Conservation (phyloP, 805 yeast species). For the Yarrowia sp. region DNA sequence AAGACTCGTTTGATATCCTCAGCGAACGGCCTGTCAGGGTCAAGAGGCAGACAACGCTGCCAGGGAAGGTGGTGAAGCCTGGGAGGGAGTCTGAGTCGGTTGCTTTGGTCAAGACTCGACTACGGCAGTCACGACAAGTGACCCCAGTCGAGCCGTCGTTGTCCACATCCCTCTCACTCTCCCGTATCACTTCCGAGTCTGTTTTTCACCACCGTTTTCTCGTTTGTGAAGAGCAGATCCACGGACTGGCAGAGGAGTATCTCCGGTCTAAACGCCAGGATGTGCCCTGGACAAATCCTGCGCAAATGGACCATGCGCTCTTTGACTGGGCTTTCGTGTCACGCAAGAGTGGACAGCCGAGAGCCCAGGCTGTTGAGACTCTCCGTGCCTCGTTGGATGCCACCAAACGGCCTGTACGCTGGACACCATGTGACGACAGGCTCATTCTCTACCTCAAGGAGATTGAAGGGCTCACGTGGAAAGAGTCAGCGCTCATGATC, state of each 20-base stretch:
- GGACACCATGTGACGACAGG: constrained; percentile 29
- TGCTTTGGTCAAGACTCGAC: too few species aligned
- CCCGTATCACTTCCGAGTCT: not conserved
- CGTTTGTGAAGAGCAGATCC: not conserved
- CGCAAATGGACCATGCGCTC: not conserved
- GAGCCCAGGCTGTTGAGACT: not conserved
- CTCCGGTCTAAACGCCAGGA: not conserved
- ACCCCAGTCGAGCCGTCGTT: not conserved
- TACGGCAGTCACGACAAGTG: too few species aligned
- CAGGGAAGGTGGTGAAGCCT: not conserved
- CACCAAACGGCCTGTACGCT: constrained; percentile 3
- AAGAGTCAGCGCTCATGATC: constrained; percentile 36
- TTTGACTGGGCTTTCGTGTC: constrained; percentile 11
- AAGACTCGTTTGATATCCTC: not conserved
- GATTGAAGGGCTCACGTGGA: constrained; percentile 41
- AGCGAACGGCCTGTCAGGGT: not conserved
- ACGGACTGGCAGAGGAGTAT: not conserved
- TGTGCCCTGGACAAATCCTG: not conserved
- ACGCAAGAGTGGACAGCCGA: not conserved
- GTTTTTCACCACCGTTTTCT: not conserved
- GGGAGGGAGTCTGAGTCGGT: too few species aligned
- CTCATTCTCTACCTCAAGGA: constrained; percentile 36
- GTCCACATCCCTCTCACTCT: not conserved
- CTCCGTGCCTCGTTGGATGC: not conserved
- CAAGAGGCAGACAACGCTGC: not conserved